Evolutionary conservation across 1,139 yeast species (phyloP), one percentile per base, ranked within the genome.

Genomic region (Candida tunisiensis): DNA sequence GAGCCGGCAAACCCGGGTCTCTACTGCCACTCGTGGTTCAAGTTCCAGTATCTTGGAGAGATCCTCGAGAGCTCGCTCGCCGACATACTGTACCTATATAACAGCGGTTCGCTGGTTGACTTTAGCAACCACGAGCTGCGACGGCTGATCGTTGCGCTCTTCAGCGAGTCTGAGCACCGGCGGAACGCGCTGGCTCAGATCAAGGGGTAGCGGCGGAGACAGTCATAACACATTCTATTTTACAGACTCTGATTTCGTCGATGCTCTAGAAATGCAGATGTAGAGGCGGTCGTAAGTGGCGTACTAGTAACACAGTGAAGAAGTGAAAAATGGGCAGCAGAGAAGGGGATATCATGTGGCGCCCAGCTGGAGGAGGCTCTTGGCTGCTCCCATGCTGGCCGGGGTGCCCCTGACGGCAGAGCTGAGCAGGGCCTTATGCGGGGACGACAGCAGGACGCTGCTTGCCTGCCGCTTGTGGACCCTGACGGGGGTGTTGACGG

Each of bases 71-170:
- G 52, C 30, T 49, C 72, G 39, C 53, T 83, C 45, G 70, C 62
- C 19, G 75, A 71, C 24, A 82, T 83, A 26, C 63, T 74, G 62
- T 75, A 68, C 17, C 47, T 69, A 42, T 77, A 74, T 40, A 74
- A 74, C 41, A 70, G 69, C 34, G 91, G 85, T 10, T 75, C 72
- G 30, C 68, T 80, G 34, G 78, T 62, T 35, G 83, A 82, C 39
- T 64, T 79, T 33, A 55, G 66, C 6, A 69, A 91, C 0, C 55
- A 60, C 2, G 95, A 83, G 48, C 53, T 85, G 30, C 58, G 71
- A 3, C 46, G 54, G 7, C 54, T 83, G 42, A 57, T 85, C n/a
- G 44, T 51, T 24, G 55, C 72, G 23, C 53, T 80, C 28, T 83
- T 83, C 49, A 69, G 78, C 4, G 78, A 78, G 28, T 74, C 91